Conservation (phyloP, 2,329 filamentous ascomycete genomes). For the Aphanocladium album region DNA sequence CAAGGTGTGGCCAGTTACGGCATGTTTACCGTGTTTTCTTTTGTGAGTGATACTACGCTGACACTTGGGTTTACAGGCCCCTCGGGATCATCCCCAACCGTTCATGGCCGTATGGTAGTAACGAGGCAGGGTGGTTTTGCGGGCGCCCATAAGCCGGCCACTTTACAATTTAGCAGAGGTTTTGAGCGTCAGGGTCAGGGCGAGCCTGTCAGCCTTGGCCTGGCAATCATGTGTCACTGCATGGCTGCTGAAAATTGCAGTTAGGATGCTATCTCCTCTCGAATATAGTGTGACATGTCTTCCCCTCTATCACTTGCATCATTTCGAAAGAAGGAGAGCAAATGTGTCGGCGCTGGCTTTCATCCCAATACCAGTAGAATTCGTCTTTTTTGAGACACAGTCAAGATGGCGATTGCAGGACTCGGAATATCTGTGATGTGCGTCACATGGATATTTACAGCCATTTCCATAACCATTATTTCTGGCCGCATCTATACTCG, state of each 20-base stretch:
- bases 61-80: not conserved
- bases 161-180: not conserved
- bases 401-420: not conserved
- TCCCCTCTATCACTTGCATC: not conserved
- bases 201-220: not conserved
- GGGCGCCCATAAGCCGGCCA: not conserved
- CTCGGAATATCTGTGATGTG: not conserved
- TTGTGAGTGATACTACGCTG: not conserved
- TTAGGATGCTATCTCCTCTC: too few species aligned
- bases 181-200: not conserved
- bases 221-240: not conserved
- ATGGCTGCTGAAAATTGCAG: not conserved
- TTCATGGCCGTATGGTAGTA: not conserved
- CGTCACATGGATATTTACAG: not conserved
- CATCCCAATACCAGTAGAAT: not conserved
- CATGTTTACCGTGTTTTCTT: not conserved
- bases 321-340: too few species aligned
- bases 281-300: not conserved
- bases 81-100: not conserved
- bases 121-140: not conserved
- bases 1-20: not conserved
- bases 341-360: not conserved
- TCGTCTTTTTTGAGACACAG: not conserved
- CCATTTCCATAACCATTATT: not conserved
- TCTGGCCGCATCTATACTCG: not conserved